phyloP scores from a whole-genome alignment of 2,329 filamentous ascomycete species.

The Penicillium corylophilum region DNA sequence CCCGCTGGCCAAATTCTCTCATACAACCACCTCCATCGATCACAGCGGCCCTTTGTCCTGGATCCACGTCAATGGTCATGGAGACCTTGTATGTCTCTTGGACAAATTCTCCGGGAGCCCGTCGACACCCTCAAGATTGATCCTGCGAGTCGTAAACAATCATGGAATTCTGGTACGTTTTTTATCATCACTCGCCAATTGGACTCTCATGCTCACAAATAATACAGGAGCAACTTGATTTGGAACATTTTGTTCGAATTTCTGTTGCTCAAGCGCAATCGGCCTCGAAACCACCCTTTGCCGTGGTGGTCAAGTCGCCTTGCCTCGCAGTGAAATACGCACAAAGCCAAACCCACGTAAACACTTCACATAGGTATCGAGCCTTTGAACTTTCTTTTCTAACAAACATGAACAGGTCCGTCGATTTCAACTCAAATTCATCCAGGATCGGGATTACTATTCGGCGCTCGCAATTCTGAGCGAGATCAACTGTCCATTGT shows the following conservation, averaged over 20 bases:
- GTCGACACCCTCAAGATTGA: slow-evolving; percentile 13
- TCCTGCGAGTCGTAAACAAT: slow-evolving; percentile 38
- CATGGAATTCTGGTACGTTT: slow-evolving; percentile 37
- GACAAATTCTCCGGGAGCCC: slow-evolving; percentile 25
- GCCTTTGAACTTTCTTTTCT: neutral
- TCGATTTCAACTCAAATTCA: slow-evolving; percentile 48
- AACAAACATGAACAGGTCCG: slow-evolving; percentile 32
- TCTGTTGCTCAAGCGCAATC: slow-evolving; percentile 17
- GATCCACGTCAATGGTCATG: slow-evolving; percentile 43
- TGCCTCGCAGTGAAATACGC: slow-evolving; percentile 48
- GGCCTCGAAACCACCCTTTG: slow-evolving; percentile 33
- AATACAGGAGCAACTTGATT: slow-evolving; percentile 43
- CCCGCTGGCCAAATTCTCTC: slow-evolving; percentile 45
- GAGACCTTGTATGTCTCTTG: slow-evolving; percentile 37
- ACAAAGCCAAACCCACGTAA: slow-evolving; percentile 29
- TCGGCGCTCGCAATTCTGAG: slow-evolving; percentile 42
- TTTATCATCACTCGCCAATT: neutral
- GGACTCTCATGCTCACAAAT: neutral
- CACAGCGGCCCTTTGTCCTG: slow-evolving; percentile 43
- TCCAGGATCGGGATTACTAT: slow-evolving; percentile 41
- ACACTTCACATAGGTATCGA: neutral
- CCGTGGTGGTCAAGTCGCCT: slow-evolving; percentile 46
- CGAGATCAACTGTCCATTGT: slow-evolving; percentile 44
- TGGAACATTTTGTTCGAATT: slow-evolving; percentile 34
- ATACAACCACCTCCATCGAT: slow-evolving; percentile 39